Conservation (phyloP, 2,329 filamentous ascomycete genomes). For the Decorospora gaudefroyi region DNA sequence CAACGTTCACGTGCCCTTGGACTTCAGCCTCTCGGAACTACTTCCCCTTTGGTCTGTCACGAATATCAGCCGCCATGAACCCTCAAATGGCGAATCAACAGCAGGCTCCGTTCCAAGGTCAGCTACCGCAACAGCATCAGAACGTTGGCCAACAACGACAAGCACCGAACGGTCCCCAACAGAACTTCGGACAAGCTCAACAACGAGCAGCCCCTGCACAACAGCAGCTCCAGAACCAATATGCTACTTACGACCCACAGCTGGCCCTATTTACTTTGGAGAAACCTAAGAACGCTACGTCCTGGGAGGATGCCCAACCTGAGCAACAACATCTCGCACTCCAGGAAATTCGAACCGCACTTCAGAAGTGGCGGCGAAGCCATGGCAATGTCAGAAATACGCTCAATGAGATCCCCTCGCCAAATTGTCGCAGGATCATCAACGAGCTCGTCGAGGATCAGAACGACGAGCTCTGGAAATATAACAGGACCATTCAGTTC, state of each 20-base stretch:
- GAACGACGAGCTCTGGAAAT: constrained; percentile 27
- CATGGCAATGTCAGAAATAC: constrained; percentile 24
- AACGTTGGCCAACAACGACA: constrained; percentile 30
- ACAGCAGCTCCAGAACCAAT: constrained; percentile 10
- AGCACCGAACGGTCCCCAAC: constrained; percentile 15
- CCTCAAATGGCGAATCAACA: constrained; percentile 17
- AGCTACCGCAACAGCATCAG: constrained; percentile 20
- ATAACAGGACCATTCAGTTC: constrained; percentile 34
- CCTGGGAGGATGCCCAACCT: constrained; percentile 37
- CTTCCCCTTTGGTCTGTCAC: background rate
- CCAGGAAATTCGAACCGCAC: constrained; percentile 27
- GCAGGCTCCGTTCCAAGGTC: constrained; percentile 14
- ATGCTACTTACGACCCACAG: constrained; percentile 26
- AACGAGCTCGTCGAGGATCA: constrained; percentile 37
- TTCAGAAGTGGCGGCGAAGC: constrained; percentile 31
- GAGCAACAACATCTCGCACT: constrained; percentile 28
- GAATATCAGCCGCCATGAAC: constrained; percentile 11
- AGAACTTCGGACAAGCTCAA: constrained; percentile 9
- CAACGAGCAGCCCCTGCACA: constrained; percentile 17
- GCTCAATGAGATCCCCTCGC: constrained; percentile 33
- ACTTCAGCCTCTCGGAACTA: background rate
- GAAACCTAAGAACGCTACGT: constrained; percentile 24
- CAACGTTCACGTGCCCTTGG: background rate
- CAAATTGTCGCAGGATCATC: constrained; percentile 31
- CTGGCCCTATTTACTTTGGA: constrained; percentile 34